Percentiles rank a stretch among this genome's conserved stretches.
Conservation (phyloP, 2,329 filamentous ascomycete species). For the Penicillium sclerotiorum region DNA sequence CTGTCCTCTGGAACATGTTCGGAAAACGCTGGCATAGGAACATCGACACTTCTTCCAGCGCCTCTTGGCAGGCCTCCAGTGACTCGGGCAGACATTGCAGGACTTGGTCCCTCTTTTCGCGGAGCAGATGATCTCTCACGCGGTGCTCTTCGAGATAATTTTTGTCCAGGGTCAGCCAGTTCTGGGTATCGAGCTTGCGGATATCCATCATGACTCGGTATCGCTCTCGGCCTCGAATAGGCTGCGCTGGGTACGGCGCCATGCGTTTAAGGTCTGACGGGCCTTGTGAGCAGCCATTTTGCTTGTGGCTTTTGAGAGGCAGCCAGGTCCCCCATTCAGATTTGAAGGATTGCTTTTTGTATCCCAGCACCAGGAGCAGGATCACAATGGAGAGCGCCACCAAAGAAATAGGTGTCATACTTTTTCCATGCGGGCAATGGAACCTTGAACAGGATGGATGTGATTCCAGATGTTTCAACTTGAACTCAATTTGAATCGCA, state of each 20-base stretch:
- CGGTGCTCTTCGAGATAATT: constrained; percentile 49
- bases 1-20: constrained; percentile 43
- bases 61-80: constrained; percentile 50
- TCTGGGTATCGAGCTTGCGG: constrained; percentile 46
- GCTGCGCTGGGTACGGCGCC: constrained; percentile 41
- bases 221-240: constrained; percentile 42
- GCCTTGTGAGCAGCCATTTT: constrained; percentile 13
- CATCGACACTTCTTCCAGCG: constrained; percentile 48
- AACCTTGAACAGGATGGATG: not conserved
- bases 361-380: constrained; percentile 31
- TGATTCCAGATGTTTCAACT: no score
- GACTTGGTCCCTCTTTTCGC: constrained; percentile 43
- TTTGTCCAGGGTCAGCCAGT: constrained; percentile 55
- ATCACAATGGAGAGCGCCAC: constrained; percentile 32
- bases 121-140: constrained; percentile 46
- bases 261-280: constrained; percentile 34
- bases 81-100: constrained; percentile 50
- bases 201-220: constrained; percentile 53
- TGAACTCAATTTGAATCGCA: constrained; percentile 1
- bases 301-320: not conserved
- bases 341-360: constrained; percentile 23
- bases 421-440: constrained; percentile 23
- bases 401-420: constrained; percentile 38
- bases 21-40: constrained; percentile 52
- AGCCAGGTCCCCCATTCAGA: constrained; percentile 17